Conservation (phyloP, 2,329 filamentous ascomycete genomes). For the Alternaria consortialis region DNA sequence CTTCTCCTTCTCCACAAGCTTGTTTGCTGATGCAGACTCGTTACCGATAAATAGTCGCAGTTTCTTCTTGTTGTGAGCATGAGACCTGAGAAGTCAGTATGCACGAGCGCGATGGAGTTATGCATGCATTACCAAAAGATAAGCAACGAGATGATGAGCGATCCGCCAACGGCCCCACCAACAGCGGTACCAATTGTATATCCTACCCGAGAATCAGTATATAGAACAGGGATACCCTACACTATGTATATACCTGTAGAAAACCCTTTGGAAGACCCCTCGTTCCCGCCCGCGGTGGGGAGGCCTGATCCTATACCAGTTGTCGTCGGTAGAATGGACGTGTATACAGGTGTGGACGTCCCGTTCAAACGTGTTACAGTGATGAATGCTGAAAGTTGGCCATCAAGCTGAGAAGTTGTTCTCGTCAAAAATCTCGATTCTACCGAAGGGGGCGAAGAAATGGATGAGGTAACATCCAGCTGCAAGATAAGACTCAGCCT, state of each 20-base stretch:
- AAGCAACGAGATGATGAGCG: background rate
- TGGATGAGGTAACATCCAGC: background rate
- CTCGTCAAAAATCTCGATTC: background rate
- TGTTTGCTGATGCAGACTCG: background rate
- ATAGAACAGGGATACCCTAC: too few species aligned
- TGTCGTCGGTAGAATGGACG: background rate
- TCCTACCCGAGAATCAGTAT: background rate
- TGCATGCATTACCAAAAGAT: background rate
- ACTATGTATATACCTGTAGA: background rate
- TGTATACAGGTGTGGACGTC: background rate
- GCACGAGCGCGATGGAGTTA: too few species aligned
- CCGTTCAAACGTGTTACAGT: background rate
- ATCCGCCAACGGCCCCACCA: background rate
- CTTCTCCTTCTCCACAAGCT: background rate
- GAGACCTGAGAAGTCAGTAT: background rate
- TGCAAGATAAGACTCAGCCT: background rate
- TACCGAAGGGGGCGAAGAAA: rapidly evolving
- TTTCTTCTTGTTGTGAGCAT: background rate
- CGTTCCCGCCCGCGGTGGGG: too few species aligned
- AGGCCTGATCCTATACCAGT: too few species aligned
- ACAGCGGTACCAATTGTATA: background rate
- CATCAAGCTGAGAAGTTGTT: background rate
- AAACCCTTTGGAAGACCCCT: background rate
- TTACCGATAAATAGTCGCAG: background rate
- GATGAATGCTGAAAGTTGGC: background rate